Evolutionary conservation across 345 rosid species (phyloP), one percentile per base, ranked within the genome.

Genomic region (Microthlaspi erraticum): DNA sequence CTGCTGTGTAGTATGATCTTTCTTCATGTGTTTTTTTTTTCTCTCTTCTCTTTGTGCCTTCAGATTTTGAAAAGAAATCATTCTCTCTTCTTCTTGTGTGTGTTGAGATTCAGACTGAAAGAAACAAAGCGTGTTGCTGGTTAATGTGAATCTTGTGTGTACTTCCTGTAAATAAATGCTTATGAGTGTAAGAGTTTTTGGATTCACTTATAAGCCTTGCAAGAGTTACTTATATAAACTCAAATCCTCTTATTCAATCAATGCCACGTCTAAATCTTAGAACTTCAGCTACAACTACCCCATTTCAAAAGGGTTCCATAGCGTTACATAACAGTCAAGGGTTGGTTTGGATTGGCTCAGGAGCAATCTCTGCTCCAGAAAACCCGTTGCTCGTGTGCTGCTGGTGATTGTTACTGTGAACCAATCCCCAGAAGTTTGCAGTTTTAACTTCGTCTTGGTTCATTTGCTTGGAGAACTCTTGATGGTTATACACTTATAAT

Each of bases 381-480:
- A 77, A 78, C 51, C 80, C 84, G n/a, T n/a, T n/a, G n/a, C n/a
- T n/a, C n/a, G n/a, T n/a, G n/a, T n/a, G n/a, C n/a, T n/a, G n/a
- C n/a, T n/a, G n/a, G n/a, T n/a, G n/a, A 23, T 29, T 19, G 18
- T 74, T 78, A 13, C n/a, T 79, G 20, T 65, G 81, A 51, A 78
- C 83, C 29, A 78, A 48, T 66, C 92, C 87, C 96, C 96, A 89
- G 26, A 82, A 70, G 19, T 71, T 59, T 51, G 88, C 92, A 7
- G 89, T 39, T 62, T 91, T 94, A 23, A 38, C 53, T 60, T 94
- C 99, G 60, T 91, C 98, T 78, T 81, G 85, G 39, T 38, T 32
- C 98, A 94, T 91, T 33, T 82, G 68, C 73, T 77, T 88, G 43
- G 96, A 88, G 82, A 91, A 89, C 68, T 89, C 96, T 80, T 88